A percentile compares a stretch with the other conserved stretches of the same genome.
Evolutionary conservation across 1,284 basidiomycete genomes (phyloP).

Genomic region (Pyrrhoderma lamaoense): DNA sequence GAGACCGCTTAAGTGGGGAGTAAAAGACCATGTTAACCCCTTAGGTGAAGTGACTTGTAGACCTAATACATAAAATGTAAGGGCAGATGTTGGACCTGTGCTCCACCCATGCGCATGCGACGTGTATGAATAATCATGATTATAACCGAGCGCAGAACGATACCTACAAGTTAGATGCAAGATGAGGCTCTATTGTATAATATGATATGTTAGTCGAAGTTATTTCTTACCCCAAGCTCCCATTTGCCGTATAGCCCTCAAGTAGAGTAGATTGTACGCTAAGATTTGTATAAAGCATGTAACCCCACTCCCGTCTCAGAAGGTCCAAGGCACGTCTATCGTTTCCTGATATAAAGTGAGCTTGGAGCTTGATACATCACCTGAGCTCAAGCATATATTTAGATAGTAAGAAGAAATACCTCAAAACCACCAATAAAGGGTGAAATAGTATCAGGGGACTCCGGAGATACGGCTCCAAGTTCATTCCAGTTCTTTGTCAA

Average conservation of each 20-base stretch:
- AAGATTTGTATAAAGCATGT: constrained; percentile 45
- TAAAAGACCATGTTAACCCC: constrained; percentile 34
- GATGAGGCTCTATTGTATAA: background rate
- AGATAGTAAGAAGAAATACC: constrained; percentile 24
- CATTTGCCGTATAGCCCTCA: constrained; percentile 45
- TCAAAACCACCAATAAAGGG: constrained; percentile 46
- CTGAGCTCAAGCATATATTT: background rate
- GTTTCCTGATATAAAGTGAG: constrained; percentile 42
- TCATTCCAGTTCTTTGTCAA: constrained; percentile 42
- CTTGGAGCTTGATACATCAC: constrained; percentile 33
- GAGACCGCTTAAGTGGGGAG: constrained; percentile 32
- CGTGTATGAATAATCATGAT: constrained; percentile 40
- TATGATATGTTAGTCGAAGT: background rate
- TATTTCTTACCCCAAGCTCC: constrained; percentile 39
- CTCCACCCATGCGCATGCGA: constrained; percentile 43
- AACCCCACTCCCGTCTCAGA: constrained; percentile 42
- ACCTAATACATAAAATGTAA: constrained; percentile 41
- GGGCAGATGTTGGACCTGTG: constrained; percentile 37
- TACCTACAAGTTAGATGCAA: constrained; percentile 24
- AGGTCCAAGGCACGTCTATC: constrained; percentile 42
- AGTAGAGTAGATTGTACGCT: constrained; percentile 44
- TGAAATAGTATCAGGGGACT: constrained; percentile 44
- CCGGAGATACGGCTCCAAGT: constrained; percentile 41
- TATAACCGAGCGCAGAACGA: constrained; percentile 41
- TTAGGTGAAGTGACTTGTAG: constrained; percentile 33